A percentile compares a stretch with the other conserved stretches of the same genome.
These are phyloP conservation scores for Pichia sporocuriosa DNA, from an alignment of 805 yeast genomes.

Conservation along the genomic window DNA sequence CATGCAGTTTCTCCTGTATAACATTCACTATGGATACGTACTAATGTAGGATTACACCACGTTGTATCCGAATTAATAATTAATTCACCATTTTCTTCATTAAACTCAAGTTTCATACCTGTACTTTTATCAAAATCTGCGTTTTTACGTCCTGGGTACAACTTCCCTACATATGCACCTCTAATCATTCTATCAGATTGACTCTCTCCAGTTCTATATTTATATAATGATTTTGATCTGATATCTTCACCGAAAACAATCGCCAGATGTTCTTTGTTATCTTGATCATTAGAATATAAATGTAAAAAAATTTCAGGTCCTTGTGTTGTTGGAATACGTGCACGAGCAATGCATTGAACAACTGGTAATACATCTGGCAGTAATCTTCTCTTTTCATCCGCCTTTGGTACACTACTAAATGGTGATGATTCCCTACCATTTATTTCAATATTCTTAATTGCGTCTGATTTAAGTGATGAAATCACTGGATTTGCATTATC, in stretches of 20 bases:
- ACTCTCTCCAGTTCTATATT: slow-evolving; percentile 57
- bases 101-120: slow-evolving; percentile 36
- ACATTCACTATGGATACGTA: slow-evolving; percentile 93
- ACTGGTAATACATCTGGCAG: slow-evolving; percentile 56
- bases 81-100: slow-evolving; percentile 32
- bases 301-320: slow-evolving; percentile 94
- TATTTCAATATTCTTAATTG: background rate
- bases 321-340: slow-evolving; percentile 91
- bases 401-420: slow-evolving; percentile 8
- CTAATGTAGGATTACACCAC: slow-evolving; percentile 45
- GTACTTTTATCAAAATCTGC: slow-evolving; percentile 56
- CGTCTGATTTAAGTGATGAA: no score
- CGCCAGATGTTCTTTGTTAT: slow-evolving; percentile 91
- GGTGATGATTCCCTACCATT: slow-evolving; percentile 1
- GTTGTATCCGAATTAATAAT: slow-evolving; percentile 26
- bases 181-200: slow-evolving; percentile 96
- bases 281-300: slow-evolving; percentile 77
- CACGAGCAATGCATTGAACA: slow-evolving; percentile 87
- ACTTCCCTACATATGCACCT: slow-evolving; percentile 90
- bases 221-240: slow-evolving; percentile 68
- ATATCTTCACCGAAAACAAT: slow-evolving; percentile 94
- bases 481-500: no score
- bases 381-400: slow-evolving; percentile 29
- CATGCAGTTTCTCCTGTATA: slow-evolving; percentile 99
- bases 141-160: slow-evolving; percentile 74